Percentiles rank a stretch among this genome's conserved stretches.
phyloP scores from a whole-genome alignment of 257 asterid species.

The Nicotiana attenuata region DNA sequence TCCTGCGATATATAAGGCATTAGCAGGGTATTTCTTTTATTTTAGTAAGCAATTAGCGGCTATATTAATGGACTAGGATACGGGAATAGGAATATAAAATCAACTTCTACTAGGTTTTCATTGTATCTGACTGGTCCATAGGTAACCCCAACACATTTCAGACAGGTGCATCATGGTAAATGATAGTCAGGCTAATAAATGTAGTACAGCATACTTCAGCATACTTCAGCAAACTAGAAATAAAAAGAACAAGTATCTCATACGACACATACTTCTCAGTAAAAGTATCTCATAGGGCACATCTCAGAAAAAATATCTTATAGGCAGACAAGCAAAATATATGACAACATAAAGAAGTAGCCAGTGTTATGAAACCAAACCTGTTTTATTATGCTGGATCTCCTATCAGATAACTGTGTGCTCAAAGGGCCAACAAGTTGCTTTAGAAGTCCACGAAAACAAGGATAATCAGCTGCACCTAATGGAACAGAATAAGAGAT shows the following conservation, averaged over 20 bases:
- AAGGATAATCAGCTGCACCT: constrained; percentile 94
- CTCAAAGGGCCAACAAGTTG: constrained; percentile 86
- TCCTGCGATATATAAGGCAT: neutral
- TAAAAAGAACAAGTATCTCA: neutral
- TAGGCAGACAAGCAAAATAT: neutral
- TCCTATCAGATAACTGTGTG: constrained; percentile 88
- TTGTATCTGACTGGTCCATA: neutral
- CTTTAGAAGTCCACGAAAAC: constrained; percentile 91
- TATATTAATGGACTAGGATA: neutral
- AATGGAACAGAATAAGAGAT: constrained; percentile 21
- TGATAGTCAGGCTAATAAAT: neutral
- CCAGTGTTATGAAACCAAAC: constrained; percentile 23
- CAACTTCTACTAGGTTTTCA: neutral
- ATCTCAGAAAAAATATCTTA: neutral
- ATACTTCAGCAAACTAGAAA: neutral
- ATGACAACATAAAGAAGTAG: neutral
- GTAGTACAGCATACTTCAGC: neutral
- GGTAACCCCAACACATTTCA: neutral
- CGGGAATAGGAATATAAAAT: neutral
- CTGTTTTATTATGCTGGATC: constrained; percentile 99
- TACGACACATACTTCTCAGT: neutral
- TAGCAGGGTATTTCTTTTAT: neutral
- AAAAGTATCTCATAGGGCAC: neutral
- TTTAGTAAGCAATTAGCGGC: neutral
- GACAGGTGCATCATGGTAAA: neutral